Evolutionary conservation across 306 rosid genomes (phyloP).

Genomic region (Begonia fuchsioides): DNA sequence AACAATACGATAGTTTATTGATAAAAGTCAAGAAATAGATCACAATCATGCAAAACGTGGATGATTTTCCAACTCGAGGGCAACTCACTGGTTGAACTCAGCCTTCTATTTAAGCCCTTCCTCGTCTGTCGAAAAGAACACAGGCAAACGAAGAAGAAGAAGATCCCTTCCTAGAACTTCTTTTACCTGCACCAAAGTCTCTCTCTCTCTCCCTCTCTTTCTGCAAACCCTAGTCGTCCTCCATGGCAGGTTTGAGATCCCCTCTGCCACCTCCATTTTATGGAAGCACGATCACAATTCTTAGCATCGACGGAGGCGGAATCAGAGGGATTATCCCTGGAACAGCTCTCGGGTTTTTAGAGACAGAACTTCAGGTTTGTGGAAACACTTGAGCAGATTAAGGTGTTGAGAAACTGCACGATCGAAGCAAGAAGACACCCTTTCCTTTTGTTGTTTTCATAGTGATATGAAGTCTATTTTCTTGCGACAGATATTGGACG

Average conservation of each 20-base stretch:
- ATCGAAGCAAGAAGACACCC: neutral
- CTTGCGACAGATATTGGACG: conserved; percentile 16
- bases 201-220: no score
- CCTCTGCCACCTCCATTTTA: conserved; percentile 44
- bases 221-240: neutral
- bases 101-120: neutral
- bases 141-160: no score
- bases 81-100: neutral
- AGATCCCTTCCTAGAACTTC: no score
- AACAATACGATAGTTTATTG: no score
- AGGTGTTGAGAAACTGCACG: no score
- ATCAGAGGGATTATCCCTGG: conserved; percentile 70
- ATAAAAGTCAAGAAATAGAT: no score
- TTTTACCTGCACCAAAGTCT: neutral
- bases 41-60: no score
- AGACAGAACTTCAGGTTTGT: conserved; percentile 43
- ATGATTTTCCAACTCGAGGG: no score
- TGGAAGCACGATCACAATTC: conserved; percentile 45
- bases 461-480: neutral
- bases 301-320: conserved; percentile 86
- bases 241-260: conserved; percentile 9
- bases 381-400: no score
- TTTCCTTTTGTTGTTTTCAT: neutral
- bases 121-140: neutral
- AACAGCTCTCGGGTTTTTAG: conserved; percentile 10